These are phyloP conservation scores for Juncus effusus DNA, from an alignment of 176 grass and related monocot species.

Conservation along the genomic window DNA sequence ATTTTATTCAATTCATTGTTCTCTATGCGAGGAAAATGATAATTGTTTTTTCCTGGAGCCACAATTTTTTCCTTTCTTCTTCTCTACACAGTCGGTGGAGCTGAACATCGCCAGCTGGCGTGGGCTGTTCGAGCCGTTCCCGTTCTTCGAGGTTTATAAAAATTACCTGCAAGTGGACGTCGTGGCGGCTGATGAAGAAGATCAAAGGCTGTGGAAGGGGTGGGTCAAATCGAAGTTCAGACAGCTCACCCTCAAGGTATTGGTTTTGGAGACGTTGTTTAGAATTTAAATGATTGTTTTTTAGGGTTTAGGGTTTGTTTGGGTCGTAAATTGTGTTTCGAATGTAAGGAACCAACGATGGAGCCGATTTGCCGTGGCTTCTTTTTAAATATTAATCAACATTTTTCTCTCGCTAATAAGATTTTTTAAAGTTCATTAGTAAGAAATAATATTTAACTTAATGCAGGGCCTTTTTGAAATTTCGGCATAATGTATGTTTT, in stretches of 20 bases:
- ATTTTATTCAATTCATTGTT: constrained; percentile 9
- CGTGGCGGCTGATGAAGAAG: constrained; percentile 61
- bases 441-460: too few species aligned
- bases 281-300: background rate
- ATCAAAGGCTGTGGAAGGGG: constrained; percentile 95
- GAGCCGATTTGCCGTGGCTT: too few species aligned
- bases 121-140: constrained; percentile 70
- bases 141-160: constrained; percentile 90
- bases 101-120: constrained; percentile 73
- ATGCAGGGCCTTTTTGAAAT: too few species aligned
- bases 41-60: constrained; percentile 6
- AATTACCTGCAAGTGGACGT: constrained; percentile 97
- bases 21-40: background rate
- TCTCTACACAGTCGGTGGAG: constrained; percentile 71
- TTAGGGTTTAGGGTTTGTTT: too few species aligned
- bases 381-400: too few species aligned
- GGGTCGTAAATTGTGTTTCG: too few species aligned
- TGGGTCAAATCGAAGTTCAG: constrained; percentile 91
- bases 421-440: too few species aligned
- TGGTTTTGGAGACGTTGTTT: background rate
- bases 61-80: constrained; percentile 26
- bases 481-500: too few species aligned
- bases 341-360: too few species aligned
- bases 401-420: too few species aligned
- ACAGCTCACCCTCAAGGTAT: constrained; percentile 89